Evolutionary conservation across 306 rosid genomes (phyloP).

Genomic region (Trifolium fragiferum): DNA sequence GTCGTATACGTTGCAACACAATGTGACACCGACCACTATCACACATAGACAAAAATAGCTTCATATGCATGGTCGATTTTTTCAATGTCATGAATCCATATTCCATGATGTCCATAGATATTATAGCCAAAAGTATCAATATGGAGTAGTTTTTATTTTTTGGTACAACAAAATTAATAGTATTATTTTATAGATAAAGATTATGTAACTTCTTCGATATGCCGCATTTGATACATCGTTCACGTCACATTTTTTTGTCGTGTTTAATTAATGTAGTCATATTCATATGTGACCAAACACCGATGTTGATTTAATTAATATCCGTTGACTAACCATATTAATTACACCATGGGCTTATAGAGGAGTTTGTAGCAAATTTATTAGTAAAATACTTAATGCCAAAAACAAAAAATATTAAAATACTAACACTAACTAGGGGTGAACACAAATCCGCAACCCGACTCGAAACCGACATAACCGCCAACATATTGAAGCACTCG

Average conservation of each 20-base stretch:
- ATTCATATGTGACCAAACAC: no score
- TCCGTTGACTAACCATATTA: no score
- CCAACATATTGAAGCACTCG: no score
- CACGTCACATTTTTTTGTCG: background rate
- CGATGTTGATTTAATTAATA: no score
- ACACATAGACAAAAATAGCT: background rate
- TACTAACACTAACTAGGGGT: no score
- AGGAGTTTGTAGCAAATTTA: no score
- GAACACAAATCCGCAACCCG: no score
- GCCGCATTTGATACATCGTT: constrained; percentile 41
- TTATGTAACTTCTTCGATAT: constrained; percentile 36
- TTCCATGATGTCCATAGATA: background rate
- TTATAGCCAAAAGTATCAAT: background rate
- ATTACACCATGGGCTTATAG: no score
- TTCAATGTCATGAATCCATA: constrained; percentile 23
- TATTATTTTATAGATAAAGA: background rate
- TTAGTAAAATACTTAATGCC: no score
- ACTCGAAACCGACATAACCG: no score
- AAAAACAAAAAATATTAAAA: no score
- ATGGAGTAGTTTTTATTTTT: background rate
- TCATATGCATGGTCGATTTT: constrained; percentile 22
- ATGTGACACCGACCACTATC: constrained; percentile 4
- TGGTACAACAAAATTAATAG: background rate
- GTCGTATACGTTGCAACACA: constrained; percentile 18
- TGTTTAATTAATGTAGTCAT: background rate